Evolutionary conservation across 768 basidiomycete species (phyloP), one percentile per base, ranked within the genome.

Genomic region (Tricholoma sp.): DNA sequence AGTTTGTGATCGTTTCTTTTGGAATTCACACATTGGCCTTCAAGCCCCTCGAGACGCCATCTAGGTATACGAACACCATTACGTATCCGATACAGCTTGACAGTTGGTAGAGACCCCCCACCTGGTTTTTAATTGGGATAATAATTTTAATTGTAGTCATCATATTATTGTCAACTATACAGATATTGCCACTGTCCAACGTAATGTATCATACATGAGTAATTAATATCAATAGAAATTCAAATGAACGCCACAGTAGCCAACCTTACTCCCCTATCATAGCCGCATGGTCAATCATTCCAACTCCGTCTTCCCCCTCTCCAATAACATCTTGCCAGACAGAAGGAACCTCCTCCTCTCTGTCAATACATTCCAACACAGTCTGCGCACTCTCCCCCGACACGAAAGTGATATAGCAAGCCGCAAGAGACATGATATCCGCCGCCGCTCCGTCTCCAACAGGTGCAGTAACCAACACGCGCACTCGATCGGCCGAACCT

Each of bases 341-440:
- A 3, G 18, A 24, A 7, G 60, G 60, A 7, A 64, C 37, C 12
- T 59, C 64, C 24, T 60, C 61, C 48, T 66, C 68, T n/a, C 52
- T 56, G 36, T 59, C 55, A 12, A 69, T 60, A 31, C 59, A 62
- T 24, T 58, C 54, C 56, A 66, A 33, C 18, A 68, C 65, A 10
- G 52, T 64, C 28, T 53, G 57, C 6, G 50, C 62, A 2, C 48
- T 54, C 53, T 57, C 58, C 50, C 59, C 64, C 44, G 68, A 64
- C 45, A 61, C 64, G 51, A 59, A 68, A 10, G 65, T 55, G 52
- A 68, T 53, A 57, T 68, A 68, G 52, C 66, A 68, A 15, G 55
- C 47, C 3, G 54, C 61, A 15, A 65, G 39, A 18, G 66, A 59
- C 61, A 70, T 66, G 20, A 68, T 59, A 59, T 68, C 69, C 5